Evolutionary conservation across 345 rosid species (phyloP).

Genomic region (Aethionema arabicum): DNA sequence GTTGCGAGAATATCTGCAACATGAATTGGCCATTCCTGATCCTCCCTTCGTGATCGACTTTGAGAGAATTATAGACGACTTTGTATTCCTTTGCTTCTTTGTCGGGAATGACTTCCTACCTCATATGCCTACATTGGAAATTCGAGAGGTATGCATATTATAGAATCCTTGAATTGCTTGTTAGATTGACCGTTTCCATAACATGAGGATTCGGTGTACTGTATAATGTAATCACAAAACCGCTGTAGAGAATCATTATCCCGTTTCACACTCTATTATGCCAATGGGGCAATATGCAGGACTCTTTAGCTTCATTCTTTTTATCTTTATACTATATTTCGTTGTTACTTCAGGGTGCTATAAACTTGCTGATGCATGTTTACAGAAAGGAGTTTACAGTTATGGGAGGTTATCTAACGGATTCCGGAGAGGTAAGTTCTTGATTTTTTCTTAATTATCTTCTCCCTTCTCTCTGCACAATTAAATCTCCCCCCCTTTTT

Average conservation of each 20-base stretch:
- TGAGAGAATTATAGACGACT: slow-evolving; percentile 91
- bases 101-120: slow-evolving; percentile 99
- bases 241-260: neutral
- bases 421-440: slow-evolving; percentile 90
- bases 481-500: slow-evolving; percentile 13
- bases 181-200: neutral
- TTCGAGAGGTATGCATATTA: slow-evolving; percentile 71
- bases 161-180: slow-evolving; percentile 20
- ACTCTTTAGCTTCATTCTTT: neutral
- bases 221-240: slow-evolving; percentile 9
- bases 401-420: slow-evolving; percentile 98
- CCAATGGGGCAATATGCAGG: neutral
- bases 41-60: slow-evolving; percentile 83
- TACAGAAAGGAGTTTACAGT: slow-evolving; percentile 83
- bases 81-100: slow-evolving; percentile 95
- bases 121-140: slow-evolving; percentile 98
- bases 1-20: slow-evolving; percentile 82
- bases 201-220: slow-evolving; percentile 6
- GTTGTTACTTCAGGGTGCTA: slow-evolving; percentile 77
- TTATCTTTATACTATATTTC: slow-evolving; percentile 10
- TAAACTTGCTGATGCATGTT: slow-evolving; percentile 85
- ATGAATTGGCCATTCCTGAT: slow-evolving; percentile 77
- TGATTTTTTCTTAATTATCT: neutral
- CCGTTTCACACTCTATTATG: slow-evolving; percentile 3
- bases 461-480: slow-evolving; percentile 6